phyloP scores from a whole-genome alignment of 352 stramenopile genomes.

The Phytophthora uliginosa region DNA sequence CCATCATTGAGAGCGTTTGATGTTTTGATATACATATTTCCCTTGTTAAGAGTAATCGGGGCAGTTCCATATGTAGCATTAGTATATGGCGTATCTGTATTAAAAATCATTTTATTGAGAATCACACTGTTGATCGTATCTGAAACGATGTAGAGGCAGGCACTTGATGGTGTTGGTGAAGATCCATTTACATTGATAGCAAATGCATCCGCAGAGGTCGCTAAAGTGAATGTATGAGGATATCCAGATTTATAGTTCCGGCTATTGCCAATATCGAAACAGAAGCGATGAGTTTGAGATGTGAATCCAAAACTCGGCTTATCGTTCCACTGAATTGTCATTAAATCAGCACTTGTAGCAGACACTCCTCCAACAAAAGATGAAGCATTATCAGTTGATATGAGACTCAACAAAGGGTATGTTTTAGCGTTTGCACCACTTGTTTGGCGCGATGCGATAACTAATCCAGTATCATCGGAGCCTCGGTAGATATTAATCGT shows the following conservation, averaged over 20 bases:
- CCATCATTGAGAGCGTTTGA: slow-evolving; percentile 10
- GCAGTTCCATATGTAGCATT: slow-evolving; percentile 12
- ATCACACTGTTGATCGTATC: no score
- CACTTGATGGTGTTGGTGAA: no score
- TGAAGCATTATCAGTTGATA: slow-evolving; percentile 21
- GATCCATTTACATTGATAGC: no score
- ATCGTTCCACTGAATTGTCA: slow-evolving; percentile 26
- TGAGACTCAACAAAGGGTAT: slow-evolving; percentile 15
- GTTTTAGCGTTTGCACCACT: slow-evolving; percentile 21
- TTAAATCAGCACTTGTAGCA: slow-evolving; percentile 23
- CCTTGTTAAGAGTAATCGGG: slow-evolving; percentile 12
- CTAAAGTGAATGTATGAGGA: no score
- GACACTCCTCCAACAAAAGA: slow-evolving; percentile 25
- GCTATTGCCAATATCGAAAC: slow-evolving; percentile 32
- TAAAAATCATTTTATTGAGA: slow-evolving; percentile 26
- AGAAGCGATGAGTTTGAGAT: slow-evolving; percentile 30
- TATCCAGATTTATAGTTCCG: slow-evolving; percentile 28
- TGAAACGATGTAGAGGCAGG: no score
- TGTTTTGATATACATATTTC: slow-evolving; percentile 29
- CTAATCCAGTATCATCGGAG: slow-evolving; percentile 12
- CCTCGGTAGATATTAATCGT: slow-evolving; percentile 28
- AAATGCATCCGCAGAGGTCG: no score
- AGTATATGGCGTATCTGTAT: slow-evolving; percentile 27
- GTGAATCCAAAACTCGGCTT: slow-evolving; percentile 22
- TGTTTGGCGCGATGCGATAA: slow-evolving; percentile 18